These are phyloP conservation scores for Akebia trifoliata DNA, from an alignment of 164 flowering plant genomes.

Conservation along the genomic window DNA sequence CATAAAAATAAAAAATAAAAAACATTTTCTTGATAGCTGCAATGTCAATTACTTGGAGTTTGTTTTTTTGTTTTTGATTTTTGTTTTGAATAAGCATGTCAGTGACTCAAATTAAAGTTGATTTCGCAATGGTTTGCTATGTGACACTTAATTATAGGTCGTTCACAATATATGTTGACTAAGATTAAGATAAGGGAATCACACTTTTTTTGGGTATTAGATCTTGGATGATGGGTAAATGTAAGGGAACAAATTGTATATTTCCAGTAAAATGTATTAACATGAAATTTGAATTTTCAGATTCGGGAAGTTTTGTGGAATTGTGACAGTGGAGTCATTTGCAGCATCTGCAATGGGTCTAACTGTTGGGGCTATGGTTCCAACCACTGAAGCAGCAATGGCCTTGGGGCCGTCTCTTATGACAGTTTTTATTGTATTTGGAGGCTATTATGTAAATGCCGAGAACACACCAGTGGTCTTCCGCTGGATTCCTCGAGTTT, in stretches of 20 bases:
- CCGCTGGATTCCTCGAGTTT: constrained; percentile 91
- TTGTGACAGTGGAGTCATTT: constrained; percentile 90
- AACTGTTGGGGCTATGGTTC: constrained; percentile 96
- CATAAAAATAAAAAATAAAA: no score
- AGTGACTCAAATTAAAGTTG: no score
- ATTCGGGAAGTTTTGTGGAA: constrained; percentile 88
- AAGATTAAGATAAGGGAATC: no score
- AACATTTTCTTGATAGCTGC: no score
- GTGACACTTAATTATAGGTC: no score
- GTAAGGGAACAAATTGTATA: not conserved
- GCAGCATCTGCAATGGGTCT: constrained; percentile 99
- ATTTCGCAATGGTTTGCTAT: no score
- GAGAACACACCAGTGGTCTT: constrained; percentile 87
- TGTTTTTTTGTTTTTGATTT: no score
- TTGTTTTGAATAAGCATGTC: no score
- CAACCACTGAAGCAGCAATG: constrained; percentile 95
- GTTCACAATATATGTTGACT: no score
- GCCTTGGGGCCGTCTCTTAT: constrained; percentile 97
- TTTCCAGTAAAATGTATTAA: not conserved
- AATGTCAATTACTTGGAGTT: no score
- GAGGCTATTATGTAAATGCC: constrained; percentile 90
- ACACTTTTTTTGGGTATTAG: no score
- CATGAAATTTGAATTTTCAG: constrained; percentile 28
- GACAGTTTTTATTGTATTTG: constrained; percentile 98
- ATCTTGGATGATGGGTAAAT: no score